Percentiles rank a stretch among this genome's conserved stretches.
phyloP scores from a whole-genome alignment of 352 stramenopile species.

The Aphanomyces stellatus region DNA sequence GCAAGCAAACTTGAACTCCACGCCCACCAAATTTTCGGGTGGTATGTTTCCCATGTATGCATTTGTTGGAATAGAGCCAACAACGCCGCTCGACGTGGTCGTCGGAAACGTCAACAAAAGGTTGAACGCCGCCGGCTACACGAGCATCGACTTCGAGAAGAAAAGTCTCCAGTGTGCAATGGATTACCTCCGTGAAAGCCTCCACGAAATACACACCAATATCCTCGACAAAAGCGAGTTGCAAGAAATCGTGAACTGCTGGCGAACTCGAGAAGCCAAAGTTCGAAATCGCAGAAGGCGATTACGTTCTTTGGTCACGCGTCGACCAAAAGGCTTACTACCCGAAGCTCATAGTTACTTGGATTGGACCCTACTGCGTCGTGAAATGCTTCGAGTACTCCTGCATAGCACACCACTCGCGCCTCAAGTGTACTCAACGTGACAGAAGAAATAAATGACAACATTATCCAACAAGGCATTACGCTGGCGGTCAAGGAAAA shows the following conservation, averaged over 20 bases:
- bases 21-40: slow-evolving; percentile 18
- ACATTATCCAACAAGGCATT: slow-evolving; percentile 4
- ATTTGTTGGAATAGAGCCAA: slow-evolving; percentile 22
- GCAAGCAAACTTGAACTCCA: slow-evolving; percentile 28
- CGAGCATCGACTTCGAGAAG: neutral
- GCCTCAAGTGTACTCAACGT: slow-evolving; percentile 26
- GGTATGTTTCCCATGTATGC: slow-evolving; percentile 21
- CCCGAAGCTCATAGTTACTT: slow-evolving; percentile 30
- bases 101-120: neutral
- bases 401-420: slow-evolving; percentile 24
- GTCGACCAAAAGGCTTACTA: slow-evolving; percentile 25
- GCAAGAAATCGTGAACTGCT: slow-evolving; percentile 10
- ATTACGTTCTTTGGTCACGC: slow-evolving; percentile 29
- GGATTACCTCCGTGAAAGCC: neutral
- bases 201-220: slow-evolving; percentile 17
- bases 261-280: neutral
- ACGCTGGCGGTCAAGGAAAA: neutral
- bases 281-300: slow-evolving; percentile 24
- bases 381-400: slow-evolving; percentile 21
- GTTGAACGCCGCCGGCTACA: neutral
- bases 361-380: slow-evolving; percentile 28
- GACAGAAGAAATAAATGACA: slow-evolving; percentile 4
- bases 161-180: neutral
- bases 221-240: neutral
- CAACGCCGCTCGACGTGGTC: slow-evolving; percentile 12